Percentiles rank a stretch among this genome's conserved stretches.
phyloP scores from a whole-genome alignment of 441 rosid species.

The Iberis amara region DNA sequence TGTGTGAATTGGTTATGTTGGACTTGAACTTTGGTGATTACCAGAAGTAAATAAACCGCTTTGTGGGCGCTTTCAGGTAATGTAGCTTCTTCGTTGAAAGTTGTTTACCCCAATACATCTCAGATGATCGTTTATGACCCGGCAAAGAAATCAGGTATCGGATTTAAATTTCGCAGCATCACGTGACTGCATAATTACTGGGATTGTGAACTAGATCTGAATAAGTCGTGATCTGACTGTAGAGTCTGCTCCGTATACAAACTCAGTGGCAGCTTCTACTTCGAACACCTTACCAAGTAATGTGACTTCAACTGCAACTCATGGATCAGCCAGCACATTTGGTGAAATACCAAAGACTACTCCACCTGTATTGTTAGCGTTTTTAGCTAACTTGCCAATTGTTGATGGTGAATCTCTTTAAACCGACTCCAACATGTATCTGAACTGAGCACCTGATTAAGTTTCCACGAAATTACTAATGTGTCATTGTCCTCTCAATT shows the following conservation, averaged over 20 bases:
- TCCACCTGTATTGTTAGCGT: conserved; percentile 65
- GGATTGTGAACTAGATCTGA: conserved; percentile 13
- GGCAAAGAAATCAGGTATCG: conserved; percentile 63
- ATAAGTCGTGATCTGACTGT: conserved; percentile 19
- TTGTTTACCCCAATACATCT: conserved; percentile 66
- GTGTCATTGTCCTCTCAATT: conserved; percentile 4
- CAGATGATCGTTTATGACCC: conserved; percentile 71
- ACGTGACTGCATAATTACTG: conserved; percentile 1
- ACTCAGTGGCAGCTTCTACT: conserved; percentile 36
- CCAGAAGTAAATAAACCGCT: conserved; percentile 35
- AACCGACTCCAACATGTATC: conserved; percentile 15
- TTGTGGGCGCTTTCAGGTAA: conserved; percentile 35
- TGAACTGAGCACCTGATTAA: conserved; percentile 6
- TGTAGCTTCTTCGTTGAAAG: conserved; percentile 43
- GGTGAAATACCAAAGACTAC: conserved; percentile 75
- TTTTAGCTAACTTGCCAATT: conserved; percentile 69
- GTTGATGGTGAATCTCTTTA: conserved; percentile 52
- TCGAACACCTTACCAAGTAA: conserved; percentile 41
- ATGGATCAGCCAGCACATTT: conserved; percentile 41
- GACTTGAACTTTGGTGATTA: conserved; percentile 21
- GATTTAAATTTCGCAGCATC: conserved; percentile 15
- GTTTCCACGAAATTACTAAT: conserved; percentile 14
- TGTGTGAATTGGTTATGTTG: conserved; percentile 10
- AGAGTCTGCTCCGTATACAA: conserved; percentile 41
- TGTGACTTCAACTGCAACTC: conserved; percentile 34